Conservation (phyloP, 805 yeast genomes). For the Candida ipomoeae region DNA sequence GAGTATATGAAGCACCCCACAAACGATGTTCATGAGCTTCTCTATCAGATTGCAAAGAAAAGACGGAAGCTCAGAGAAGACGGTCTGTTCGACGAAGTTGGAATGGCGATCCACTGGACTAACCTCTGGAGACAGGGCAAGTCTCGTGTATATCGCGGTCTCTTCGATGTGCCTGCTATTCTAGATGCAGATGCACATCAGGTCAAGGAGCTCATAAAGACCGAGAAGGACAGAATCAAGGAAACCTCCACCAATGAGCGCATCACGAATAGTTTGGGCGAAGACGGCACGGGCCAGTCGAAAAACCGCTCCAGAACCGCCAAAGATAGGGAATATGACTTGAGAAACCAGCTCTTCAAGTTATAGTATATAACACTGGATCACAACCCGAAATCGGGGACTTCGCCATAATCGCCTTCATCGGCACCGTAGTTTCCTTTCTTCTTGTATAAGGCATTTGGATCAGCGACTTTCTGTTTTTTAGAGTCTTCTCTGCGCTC, state of each 20-base stretch:
- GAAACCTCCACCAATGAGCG: constrained; percentile 26
- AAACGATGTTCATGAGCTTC: constrained; percentile 58
- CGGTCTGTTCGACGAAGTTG: constrained; percentile 47
- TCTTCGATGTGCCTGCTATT: constrained; percentile 36
- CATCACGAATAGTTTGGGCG: constrained; percentile 34
- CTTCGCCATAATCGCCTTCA: constrained; percentile 23
- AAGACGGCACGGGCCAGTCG: constrained; percentile 34
- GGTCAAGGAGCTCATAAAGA: constrained; percentile 21
- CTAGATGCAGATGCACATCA: constrained; percentile 25
- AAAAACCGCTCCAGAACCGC: constrained; percentile 40
- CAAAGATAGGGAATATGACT: constrained; percentile 40
- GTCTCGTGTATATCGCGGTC: constrained; percentile 25
- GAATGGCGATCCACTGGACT: constrained; percentile 62
- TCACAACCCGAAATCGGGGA: constrained; percentile 24
- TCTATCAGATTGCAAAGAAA: constrained; percentile 44
- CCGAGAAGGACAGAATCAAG: constrained; percentile 28
- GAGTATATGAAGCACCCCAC: constrained; percentile 60
- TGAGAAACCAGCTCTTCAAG: constrained; percentile 36
- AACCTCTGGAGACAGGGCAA: constrained; percentile 59
- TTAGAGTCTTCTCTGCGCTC: constrained; percentile 19
- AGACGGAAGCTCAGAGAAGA: constrained; percentile 32
- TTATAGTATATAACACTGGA: constrained; percentile 11
- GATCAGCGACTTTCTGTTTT: constrained; percentile 10
- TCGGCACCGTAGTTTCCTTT: constrained; percentile 23
- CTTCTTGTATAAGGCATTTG: constrained; percentile 2